Conservation (phyloP, 257 asterid species). For the Rauvolfia tetraphylla region DNA sequence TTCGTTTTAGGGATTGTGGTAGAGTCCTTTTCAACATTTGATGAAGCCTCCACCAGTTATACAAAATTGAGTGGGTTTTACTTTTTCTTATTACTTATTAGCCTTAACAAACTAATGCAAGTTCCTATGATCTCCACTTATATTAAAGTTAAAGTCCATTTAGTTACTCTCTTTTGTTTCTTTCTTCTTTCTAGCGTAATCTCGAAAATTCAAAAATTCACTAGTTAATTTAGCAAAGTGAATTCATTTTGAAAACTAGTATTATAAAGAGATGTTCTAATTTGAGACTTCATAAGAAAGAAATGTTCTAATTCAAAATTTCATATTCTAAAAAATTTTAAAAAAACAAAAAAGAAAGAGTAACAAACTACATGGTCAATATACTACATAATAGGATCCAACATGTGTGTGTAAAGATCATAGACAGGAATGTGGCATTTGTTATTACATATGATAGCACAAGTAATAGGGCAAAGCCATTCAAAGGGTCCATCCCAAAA, state of each 20-base stretch:
- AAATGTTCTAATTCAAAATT: too few species aligned
- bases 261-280: not conserved
- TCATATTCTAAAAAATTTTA: not conserved
- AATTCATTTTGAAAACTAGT: not conserved
- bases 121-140: constrained; percentile 18
- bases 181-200: not conserved
- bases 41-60: constrained; percentile 16
- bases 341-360: too few species aligned
- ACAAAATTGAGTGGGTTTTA: constrained; percentile 10
- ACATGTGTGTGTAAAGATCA: not conserved
- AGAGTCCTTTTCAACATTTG: constrained; percentile 18
- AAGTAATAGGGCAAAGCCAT: not conserved
- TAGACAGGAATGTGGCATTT: not conserved
- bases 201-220: not conserved
- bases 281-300: too few species aligned
- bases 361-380: too few species aligned
- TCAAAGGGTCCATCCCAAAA: constrained; percentile 6
- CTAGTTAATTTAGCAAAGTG: not conserved
- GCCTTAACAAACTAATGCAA: constrained; percentile 7
- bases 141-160: constrained; percentile 3
- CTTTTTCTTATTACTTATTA: not conserved
- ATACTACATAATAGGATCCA: too few species aligned
- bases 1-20: not conserved
- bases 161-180: not conserved
- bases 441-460: not conserved